phyloP scores from a whole-genome alignment of 2,329 filamentous ascomycete genomes.

The Ceratocystis diversiconidia region DNA sequence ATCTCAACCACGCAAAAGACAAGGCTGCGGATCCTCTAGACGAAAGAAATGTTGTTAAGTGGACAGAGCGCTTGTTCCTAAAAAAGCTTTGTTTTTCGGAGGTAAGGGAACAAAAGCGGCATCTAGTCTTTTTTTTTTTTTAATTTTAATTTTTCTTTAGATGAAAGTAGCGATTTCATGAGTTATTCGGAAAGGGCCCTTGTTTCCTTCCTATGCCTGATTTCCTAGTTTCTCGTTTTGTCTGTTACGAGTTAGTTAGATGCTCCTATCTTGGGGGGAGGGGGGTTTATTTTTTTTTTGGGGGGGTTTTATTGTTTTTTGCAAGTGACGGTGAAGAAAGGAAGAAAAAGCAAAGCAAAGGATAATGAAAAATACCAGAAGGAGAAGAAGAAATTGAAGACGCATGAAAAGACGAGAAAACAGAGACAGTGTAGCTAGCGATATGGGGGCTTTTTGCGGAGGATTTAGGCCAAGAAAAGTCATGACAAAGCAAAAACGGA shows the following conservation, averaged over 20 bases:
- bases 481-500: no score
- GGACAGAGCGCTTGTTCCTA: neutral
- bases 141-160: neutral
- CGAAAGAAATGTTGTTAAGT: neutral
- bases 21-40: neutral
- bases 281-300: neutral
- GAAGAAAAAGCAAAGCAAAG: neutral
- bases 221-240: no score
- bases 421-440: neutral
- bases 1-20: neutral
- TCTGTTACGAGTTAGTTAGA: no score
- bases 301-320: neutral
- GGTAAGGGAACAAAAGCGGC: neutral
- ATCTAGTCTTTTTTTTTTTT: neutral
- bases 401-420: neutral
- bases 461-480: no score
- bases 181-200: no score
- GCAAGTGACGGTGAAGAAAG: neutral
- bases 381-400: neutral
- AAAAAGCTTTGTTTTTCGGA: neutral
- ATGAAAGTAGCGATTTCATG: no score
- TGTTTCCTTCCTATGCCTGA: no score
- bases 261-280: no score
- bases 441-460: neutral
- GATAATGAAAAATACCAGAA: neutral